Conservation (phyloP, 2,329 filamentous ascomycete species). For the Arthroderma sp. region DNA sequence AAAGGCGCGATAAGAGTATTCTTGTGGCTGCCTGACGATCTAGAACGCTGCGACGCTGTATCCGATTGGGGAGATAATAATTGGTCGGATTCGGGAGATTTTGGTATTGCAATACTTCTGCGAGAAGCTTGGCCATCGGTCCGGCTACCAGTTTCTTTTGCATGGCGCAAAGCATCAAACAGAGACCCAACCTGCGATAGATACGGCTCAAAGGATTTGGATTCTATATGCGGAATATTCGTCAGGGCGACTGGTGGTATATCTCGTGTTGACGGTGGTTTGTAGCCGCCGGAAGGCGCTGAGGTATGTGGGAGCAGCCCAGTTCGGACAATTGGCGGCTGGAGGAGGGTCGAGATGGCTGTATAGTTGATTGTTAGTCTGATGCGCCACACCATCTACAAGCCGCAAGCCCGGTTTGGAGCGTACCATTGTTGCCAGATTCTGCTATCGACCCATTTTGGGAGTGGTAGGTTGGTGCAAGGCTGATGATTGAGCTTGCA, state of each 20-base stretch:
- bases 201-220: constrained; percentile 70
- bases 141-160: constrained; percentile 61
- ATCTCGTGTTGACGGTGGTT: constrained; percentile 70
- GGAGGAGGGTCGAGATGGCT: constrained; percentile 75
- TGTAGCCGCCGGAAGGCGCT: constrained; percentile 56
- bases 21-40: constrained; percentile 32
- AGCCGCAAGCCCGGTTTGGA: too few relatives aligned
- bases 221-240: constrained; percentile 70
- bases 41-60: constrained; percentile 16
- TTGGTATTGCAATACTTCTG: constrained; percentile 23
- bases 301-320: constrained; percentile 69
- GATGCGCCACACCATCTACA: too few relatives aligned
- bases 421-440: constrained; percentile 54
- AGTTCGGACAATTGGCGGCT: constrained; percentile 63
- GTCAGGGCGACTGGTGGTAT: constrained; percentile 88
- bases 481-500: constrained; percentile 75
- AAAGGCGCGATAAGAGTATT: constrained; percentile 55
- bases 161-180: constrained; percentile 77
- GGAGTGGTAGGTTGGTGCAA: constrained; percentile 70
- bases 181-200: constrained; percentile 71
- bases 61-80: constrained; percentile 19
- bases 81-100: constrained; percentile 37
- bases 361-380: not conserved
- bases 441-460: constrained; percentile 48
- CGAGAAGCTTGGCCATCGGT: constrained; percentile 45